Percentiles rank a stretch among this genome's conserved stretches.
These are phyloP conservation scores for Claviceps humidiphila DNA, from an alignment of 2,329 filamentous ascomycete genomes.

Conservation along the genomic window DNA sequence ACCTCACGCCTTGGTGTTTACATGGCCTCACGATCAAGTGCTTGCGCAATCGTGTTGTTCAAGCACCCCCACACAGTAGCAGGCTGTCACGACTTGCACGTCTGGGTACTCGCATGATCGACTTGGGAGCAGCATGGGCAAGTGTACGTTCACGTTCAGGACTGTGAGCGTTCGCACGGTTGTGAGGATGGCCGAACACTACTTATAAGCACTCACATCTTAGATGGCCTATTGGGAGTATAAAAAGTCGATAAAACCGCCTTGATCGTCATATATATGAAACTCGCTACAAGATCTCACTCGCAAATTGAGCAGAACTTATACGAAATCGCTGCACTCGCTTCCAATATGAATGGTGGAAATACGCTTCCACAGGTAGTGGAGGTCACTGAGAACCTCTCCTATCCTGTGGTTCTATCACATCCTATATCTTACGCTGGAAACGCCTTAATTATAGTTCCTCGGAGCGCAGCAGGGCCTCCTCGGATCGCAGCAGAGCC, in stretches of 20 bases:
- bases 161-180: slow-evolving; percentile 14
- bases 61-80: too few relatives aligned
- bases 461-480: slow-evolving; percentile 22
- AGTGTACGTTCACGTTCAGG: too few relatives aligned
- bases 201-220: too few relatives aligned
- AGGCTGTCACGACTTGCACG: too few relatives aligned
- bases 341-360: background rate
- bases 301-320: background rate
- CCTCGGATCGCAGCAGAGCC: slow-evolving; percentile 21
- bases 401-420: slow-evolving; percentile 47
- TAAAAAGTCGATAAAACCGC: slow-evolving; percentile 3
- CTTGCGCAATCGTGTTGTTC: too few relatives aligned
- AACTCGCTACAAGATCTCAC: slow-evolving; percentile 1
- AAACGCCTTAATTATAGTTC: slow-evolving; percentile 27
- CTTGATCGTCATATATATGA: slow-evolving; percentile 6
- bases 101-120: too few relatives aligned
- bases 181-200: too few relatives aligned
- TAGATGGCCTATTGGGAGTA: background rate
- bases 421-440: slow-evolving; percentile 46
- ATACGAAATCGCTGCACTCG: background rate
- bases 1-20: too few relatives aligned
- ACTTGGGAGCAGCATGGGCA: too few relatives aligned
- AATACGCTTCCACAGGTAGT: slow-evolving; percentile 44
- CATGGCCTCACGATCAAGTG: too few relatives aligned
- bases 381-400: slow-evolving; percentile 56